Base-by-base conservation (phyloP, 1,139 yeast species). In the Kodamaea suecica region DNA sequence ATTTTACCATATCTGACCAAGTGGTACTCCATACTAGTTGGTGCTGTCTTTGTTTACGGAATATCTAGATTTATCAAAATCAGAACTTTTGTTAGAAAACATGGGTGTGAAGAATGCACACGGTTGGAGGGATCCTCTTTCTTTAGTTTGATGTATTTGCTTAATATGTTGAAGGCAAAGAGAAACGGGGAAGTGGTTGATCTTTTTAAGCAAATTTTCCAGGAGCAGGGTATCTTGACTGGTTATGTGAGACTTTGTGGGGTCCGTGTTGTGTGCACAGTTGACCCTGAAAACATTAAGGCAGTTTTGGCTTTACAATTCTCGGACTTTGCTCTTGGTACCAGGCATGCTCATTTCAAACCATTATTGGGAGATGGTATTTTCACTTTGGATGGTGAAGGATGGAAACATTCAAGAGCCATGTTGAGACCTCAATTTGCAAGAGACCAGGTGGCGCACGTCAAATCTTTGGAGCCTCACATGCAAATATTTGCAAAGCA, bases 391-490 rank as follows among this genome's bases (percentile, higher is more conserved):
- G 59, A 55, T 31, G 57, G 55, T 5, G 50, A 47, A 4, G 58
- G 57, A 5, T 55, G 59, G 59, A 55, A 55, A 36, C 57, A 55
- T 30, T 49, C 55, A 11, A 41, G 59, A 34, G 45, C 58, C 5
- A 51, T 55, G 59, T 53, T 55, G 49, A 45, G 59, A 35, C 59
- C 59, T 8, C 58, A 53, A 33, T 55, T 55, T 37, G 53, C 57
- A n/a, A 46, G 57, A 37, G 58, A 55, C 35, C 58, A 55, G 33
- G 50, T 55, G 5, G 54, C 54, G n/a, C 59, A 55, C 25, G 58
- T 55, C 24, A 47, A 45, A 41, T 36, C 50, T 5, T 51, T 55
- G 46, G 59, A 55, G 34, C 58, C 57, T 6, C 56, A 49, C 28
- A 37, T 53, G 21, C 52, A 53, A 36, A 42, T 39, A 5, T 44